Evolutionary conservation across 1,139 yeast genomes (phyloP).

Genomic region (Geotrichum macrosporum): DNA sequence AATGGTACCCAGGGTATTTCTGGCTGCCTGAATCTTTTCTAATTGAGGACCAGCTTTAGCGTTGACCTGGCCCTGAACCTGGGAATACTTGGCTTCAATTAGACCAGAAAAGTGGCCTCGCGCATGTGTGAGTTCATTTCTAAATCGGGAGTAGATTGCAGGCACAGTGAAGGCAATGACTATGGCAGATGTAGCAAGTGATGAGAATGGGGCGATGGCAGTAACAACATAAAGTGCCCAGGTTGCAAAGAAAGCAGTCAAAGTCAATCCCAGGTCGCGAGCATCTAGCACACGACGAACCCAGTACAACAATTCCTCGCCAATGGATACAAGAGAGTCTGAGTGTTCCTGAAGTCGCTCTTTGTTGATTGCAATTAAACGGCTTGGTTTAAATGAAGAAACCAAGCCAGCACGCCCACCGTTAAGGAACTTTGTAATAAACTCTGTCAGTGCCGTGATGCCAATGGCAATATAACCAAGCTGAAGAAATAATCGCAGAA

Average conservation of each 20-base stretch:
- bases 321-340: conserved; percentile 8
- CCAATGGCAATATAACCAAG: conserved; percentile 6
- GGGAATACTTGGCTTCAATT: not conserved
- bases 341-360: conserved; percentile 8
- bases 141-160: conserved; percentile 4
- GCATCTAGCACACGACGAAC: conserved; percentile 10
- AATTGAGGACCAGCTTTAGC: conserved; percentile 6
- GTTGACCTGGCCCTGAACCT: conserved; percentile 6
- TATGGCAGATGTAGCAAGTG: conserved; percentile 2
- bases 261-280: conserved; percentile 2
- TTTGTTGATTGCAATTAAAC: conserved; percentile 1
- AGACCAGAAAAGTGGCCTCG: not conserved
- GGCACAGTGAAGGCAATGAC: conserved; percentile 7
- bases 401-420: conserved; percentile 11
- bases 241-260: conserved; percentile 1
- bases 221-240: conserved; percentile 1
- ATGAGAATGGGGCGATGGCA: conserved; percentile 1
- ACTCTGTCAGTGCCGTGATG: conserved; percentile 8
- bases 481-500: conserved; percentile 5
- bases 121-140: not conserved
- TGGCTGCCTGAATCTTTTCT: not conserved
- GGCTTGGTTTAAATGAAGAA: conserved; percentile 8
- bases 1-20: conserved; percentile 5
- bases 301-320: conserved; percentile 12
- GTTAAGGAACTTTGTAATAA: conserved; percentile 12